These are phyloP conservation scores for Tothia fuscella DNA, from an alignment of 2,329 filamentous ascomycete species.

Conservation along the genomic window DNA sequence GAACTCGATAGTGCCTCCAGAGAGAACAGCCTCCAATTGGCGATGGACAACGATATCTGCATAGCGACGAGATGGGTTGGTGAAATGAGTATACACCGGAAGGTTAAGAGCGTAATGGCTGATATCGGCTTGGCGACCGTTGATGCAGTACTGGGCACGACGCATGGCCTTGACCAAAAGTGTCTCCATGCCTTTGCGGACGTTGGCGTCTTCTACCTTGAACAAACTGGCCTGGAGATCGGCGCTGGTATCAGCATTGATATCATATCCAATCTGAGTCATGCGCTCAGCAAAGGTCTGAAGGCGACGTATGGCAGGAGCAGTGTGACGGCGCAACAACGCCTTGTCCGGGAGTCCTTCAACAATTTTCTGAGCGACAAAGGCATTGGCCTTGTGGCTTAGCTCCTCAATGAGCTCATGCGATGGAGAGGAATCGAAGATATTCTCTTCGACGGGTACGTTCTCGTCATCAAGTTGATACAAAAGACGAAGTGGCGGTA, in stretches of 20 bases:
- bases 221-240: conserved; percentile 90
- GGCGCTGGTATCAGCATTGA: conserved; percentile 82
- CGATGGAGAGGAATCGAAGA: conserved; percentile 80
- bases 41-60: conserved; percentile 92
- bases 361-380: conserved; percentile 74
- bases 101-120: conserved; percentile 88
- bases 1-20: conserved; percentile 71
- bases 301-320: conserved; percentile 78
- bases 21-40: conserved; percentile 78
- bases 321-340: conserved; percentile 71
- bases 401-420: conserved; percentile 94
- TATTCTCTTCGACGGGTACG: conserved; percentile 89
- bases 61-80: conserved; percentile 86
- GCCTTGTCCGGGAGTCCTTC: conserved; percentile 81
- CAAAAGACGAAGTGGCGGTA: conserved; percentile 76
- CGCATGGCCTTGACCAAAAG: conserved; percentile 90
- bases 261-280: conserved; percentile 78
- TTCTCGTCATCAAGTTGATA: conserved; percentile 97
- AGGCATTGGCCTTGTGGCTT: conserved; percentile 81
- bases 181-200: conserved; percentile 97
- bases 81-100: conserved; percentile 94
- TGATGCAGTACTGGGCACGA: conserved; percentile 88
- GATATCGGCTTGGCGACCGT: conserved; percentile 69
- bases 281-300: conserved; percentile 88
- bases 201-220: conserved; percentile 74